Evolutionary conservation across 257 asterid species (phyloP), one percentile per base, ranked within the genome.

Genomic region (Penstemon davidsonii): DNA sequence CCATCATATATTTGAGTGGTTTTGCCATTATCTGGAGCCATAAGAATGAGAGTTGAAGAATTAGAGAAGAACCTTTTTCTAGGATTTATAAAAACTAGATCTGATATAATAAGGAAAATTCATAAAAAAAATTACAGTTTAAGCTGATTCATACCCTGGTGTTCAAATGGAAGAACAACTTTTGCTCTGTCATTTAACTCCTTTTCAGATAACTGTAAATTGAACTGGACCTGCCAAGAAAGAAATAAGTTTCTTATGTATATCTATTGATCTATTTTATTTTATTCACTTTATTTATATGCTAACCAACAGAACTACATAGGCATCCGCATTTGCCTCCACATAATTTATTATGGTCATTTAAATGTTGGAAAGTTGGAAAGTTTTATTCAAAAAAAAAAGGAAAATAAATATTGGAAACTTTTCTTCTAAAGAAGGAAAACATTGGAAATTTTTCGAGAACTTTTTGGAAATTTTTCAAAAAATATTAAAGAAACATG

Each of bases 121-220:
- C 36, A 49, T 15, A 12, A 7, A 50, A 5, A 25, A 25, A 60
- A 41, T 25, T 69, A 43, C 44, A 60, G 44, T 55, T 50, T 8
- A 19, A 80, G 15, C 67, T 72, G 62, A 56, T 46, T 37, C 55
- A 13, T 82, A 94, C 97, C 99, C 73, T 94, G 97, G 82, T 94
- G 99, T 81, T 94, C 97, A 79, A 90, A 94, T 51, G 99, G 99
- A 71, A 93, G 97, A 68, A 88, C 91, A 60, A 94, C 99, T 58
- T 91, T 86, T 38, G 86, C 96, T 74, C 99, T 76, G 85, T 94
- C 99, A 62, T 79, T 69, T 73, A 70, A 78, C 82, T 94, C 99
- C 96, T 91, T 94, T 72, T 88, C 97, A 8, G 99, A 88, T 76
- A 94, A 81, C 84, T 85, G 87, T 64, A 91, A 77, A 80, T 87